Base-by-base conservation (phyloP, 1,284 basidiomycete species). In the Lentinula novae-zelandiae region DNA sequence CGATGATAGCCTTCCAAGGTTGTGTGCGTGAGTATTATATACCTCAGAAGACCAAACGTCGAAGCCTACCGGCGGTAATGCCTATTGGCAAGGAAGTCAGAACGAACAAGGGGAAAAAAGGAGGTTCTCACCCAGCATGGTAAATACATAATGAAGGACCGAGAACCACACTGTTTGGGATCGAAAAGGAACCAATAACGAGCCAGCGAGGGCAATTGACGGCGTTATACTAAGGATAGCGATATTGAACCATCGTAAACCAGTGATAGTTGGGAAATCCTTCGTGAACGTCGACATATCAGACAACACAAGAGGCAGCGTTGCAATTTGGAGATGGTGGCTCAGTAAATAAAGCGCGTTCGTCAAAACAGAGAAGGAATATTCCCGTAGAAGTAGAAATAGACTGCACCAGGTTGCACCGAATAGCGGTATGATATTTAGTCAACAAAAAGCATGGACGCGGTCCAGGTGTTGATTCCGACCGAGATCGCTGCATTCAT, bases 1-100 rank as follows among this genome's bases (percentile, higher is more conserved):
- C 94, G 84, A 75, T 96, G 94, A 75, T 96, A 96, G 51, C 94
- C 94, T 82, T 67, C 17, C 42, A 60, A 53, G 62, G 46, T 15
- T 20, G 54, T 34, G 12, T 34, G 17, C 60, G 53, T 3, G 42
- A 46, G 44, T 46, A n/a, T 38, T 27, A 53, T 56, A 20, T 36
- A 13, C 54, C 9, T 42, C 33, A 42, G 44, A 17, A 42, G 27
- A 36, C 10, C 27, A 6, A 38, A 42, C 15, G 27, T 40, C 27
- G 22, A 40, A 17, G 39, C 15, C 76, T 72, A 78, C 92, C 92
- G 65, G 82, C 82, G 48, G 82, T 84, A 53, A 83, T 83, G 60
- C 81, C 90, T 82, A 69, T 62, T 42, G 62, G 61, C 65, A 53
- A 63, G 64, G 52, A 62, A 63, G 50, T 54, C 51, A 51, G 59